phyloP scores from a whole-genome alignment of 2,329 filamentous ascomycete species.

The Fusarium tuaranense region DNA sequence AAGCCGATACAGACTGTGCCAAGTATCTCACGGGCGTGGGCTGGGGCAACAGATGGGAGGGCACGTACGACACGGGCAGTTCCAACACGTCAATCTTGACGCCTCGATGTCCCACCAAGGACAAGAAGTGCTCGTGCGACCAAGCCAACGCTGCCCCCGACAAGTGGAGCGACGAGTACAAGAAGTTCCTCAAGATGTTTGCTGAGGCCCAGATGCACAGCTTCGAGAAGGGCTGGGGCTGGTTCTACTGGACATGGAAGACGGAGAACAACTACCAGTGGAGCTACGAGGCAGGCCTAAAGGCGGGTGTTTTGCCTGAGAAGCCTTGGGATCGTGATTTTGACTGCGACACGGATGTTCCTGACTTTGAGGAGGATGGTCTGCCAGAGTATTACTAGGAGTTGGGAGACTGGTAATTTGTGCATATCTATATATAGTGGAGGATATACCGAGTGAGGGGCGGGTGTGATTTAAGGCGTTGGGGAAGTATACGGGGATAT shows the following conservation, averaged over 20 bases:
- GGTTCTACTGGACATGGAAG: conserved; percentile 99
- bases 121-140: conserved; percentile 77
- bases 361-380: conserved; percentile 59
- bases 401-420: neutral
- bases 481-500: neutral
- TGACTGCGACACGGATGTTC: conserved; percentile 71
- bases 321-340: conserved; percentile 80
- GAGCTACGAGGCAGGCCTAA: conserved; percentile 87
- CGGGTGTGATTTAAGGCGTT: conserved; percentile 20
- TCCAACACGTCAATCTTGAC: conserved; percentile 70
- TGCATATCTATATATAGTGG: neutral
- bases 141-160: conserved; percentile 79
- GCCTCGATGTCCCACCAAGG: conserved; percentile 79
- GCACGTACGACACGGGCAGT: conserved; percentile 80
- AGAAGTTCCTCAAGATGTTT: conserved; percentile 87
- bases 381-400: conserved; percentile 63
- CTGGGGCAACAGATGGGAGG: conserved; percentile 91
- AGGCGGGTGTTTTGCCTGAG: conserved; percentile 81
- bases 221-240: conserved; percentile 94
- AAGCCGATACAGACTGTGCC: conserved; percentile 96
- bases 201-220: conserved; percentile 96
- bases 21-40: conserved; percentile 89
- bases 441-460: conserved; percentile 14
- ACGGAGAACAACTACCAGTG: conserved; percentile 89
- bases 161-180: conserved; percentile 79